A percentile compares a stretch with the other conserved stretches of the same genome.
Conservation (phyloP, 169 alveolate species). For the Plasmodium knowlesi region DNA sequence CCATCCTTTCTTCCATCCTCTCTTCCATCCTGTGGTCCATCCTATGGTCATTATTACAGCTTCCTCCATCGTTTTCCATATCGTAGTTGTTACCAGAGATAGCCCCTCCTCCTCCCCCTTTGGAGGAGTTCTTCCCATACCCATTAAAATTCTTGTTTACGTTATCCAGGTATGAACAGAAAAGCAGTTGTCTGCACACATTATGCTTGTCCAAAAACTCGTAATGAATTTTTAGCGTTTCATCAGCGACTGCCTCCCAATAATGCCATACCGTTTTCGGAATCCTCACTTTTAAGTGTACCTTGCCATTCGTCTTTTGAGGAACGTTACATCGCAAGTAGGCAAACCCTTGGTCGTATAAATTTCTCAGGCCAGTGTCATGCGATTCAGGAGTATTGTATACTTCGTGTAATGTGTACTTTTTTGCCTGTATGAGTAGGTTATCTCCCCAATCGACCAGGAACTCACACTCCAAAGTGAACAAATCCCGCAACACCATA, state of each 20-base stretch:
- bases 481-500: slow-evolving; percentile 79
- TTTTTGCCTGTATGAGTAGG: slow-evolving; percentile 78
- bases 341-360: slow-evolving; percentile 83
- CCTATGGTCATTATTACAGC: background rate
- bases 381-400: slow-evolving; percentile 74
- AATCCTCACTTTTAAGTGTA: slow-evolving; percentile 77
- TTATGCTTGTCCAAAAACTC: slow-evolving; percentile 68
- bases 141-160: slow-evolving; percentile 24
- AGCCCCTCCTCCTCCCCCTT: background rate
- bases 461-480: slow-evolving; percentile 80
- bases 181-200: slow-evolving; percentile 33
- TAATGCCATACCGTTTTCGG: slow-evolving; percentile 83
- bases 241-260: slow-evolving; percentile 81
- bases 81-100: background rate
- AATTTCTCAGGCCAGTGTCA: slow-evolving; percentile 77
- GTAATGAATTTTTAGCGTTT: slow-evolving; percentile 73
- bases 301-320: slow-evolving; percentile 76
- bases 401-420: slow-evolving; percentile 77
- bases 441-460: slow-evolving; percentile 85
- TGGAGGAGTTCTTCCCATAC: slow-evolving; percentile 34
- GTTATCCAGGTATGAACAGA: slow-evolving; percentile 41
- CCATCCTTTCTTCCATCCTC: background rate
- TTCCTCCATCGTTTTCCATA: background rate
- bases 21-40: background rate
- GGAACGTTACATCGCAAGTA: slow-evolving; percentile 80